These are phyloP conservation scores for Geotrichum europaeum DNA, from an alignment of 1,139 yeast genomes.

Conservation along the genomic window DNA sequence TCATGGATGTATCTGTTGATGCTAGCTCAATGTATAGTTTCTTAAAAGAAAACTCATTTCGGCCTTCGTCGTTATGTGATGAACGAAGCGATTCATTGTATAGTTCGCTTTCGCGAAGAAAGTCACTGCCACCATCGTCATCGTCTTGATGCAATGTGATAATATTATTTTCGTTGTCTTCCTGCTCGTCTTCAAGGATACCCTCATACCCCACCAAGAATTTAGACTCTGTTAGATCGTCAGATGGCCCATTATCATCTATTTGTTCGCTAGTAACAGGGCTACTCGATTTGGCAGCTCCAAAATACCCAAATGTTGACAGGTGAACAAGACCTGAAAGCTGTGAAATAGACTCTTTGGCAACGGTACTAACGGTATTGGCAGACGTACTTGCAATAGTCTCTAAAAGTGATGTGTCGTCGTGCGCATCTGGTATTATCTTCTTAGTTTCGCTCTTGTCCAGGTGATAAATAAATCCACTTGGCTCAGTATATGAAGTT, in stretches of 20 bases:
- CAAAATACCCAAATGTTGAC: slow-evolving; percentile 18
- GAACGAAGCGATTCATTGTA: slow-evolving; percentile 9
- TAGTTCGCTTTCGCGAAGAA: slow-evolving; percentile 8
- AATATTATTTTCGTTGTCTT: slow-evolving; percentile 3
- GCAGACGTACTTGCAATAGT: slow-evolving; percentile 14
- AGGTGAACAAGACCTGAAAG: slow-evolving; percentile 21
- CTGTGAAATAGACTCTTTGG: slow-evolving; percentile 26
- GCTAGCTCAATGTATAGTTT: slow-evolving; percentile 3
- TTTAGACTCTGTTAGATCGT: slow-evolving; percentile 25
- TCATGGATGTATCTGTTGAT: background rate
- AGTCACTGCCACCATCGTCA: background rate
- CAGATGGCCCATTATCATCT: slow-evolving; percentile 18
- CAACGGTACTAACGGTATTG: slow-evolving; percentile 22
- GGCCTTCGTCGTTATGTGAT: background rate
- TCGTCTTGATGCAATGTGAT: background rate
- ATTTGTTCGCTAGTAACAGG: slow-evolving; percentile 14
- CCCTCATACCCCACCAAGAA: slow-evolving; percentile 27
- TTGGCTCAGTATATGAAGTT: slow-evolving; percentile 25
- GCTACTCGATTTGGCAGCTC: slow-evolving; percentile 8
- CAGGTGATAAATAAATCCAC: slow-evolving; percentile 29
- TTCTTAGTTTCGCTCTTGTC: slow-evolving; percentile 12
- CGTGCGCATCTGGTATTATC: background rate
- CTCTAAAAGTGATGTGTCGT: slow-evolving; percentile 4
- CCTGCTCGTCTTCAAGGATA: slow-evolving; percentile 22
- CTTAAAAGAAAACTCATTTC: slow-evolving; percentile 9